Evolutionary conservation across 192 early-diverging fungal species (phyloP), one percentile per base, ranked within the genome.

Genomic region (Gaertneriomyces sp.): DNA sequence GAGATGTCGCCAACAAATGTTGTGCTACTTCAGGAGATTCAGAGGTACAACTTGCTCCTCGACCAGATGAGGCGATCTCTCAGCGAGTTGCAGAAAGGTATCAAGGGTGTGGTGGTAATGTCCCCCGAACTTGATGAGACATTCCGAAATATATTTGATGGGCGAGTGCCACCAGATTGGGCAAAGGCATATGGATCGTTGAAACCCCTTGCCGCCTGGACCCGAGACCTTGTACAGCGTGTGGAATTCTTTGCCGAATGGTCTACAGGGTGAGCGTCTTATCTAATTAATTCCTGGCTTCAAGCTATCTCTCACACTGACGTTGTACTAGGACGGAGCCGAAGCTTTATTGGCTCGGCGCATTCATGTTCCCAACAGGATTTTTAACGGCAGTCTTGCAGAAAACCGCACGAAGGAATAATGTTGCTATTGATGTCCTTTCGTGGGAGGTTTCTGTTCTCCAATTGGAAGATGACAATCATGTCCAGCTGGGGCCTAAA

Each of bases 51-150:
- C 59, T 56, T 61, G n/a, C 58, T 86, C 38, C 59, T 86, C 16
- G 46, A 47, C 59, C 73, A 52, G 52, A 83, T 86, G 7, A 14
- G 71, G 44, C 72, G 76, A 49, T 79, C 80, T 38, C 60, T 86
- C 7, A 42, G 6, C 12, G 84, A 86, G 19, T 54, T 86, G 19
- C 74, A 85, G 53, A 86, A 85, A 19, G 84, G 84, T 10, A 64
- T 86, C 54, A 86, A 86, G 60, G 84, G 84, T 51, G 76, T 86
- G 20, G 79, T 85, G 42, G 80, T 86, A 39, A 86, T 86, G 84
- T 81, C 84, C 1, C 64, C 80, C 0, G 83, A 86, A 45, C 56
- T 85, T 20, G 84, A 86, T 66, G 84, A 86, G 58, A 81, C 74
- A 7, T 85, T 82, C 70, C 64, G 53, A 33, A 66, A 61, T 11